A percentile compares a stretch with the other conserved stretches of the same genome.
Evolutionary conservation across 2,329 filamentous ascomycete species (phyloP).

Genomic region (Botrytis medusae): DNA sequence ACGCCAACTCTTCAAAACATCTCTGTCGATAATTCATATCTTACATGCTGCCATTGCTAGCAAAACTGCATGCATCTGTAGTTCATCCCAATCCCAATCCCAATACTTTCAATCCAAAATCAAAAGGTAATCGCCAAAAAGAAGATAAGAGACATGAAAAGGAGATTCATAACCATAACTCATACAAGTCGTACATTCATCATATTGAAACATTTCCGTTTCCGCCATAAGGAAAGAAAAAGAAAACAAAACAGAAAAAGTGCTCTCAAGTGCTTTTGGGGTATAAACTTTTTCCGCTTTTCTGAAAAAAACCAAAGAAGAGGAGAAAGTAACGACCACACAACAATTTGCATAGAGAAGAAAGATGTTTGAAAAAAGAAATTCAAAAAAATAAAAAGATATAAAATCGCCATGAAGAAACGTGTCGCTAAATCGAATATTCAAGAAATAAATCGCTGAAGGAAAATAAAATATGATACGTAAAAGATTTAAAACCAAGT

Average conservation of each 20-base stretch:
- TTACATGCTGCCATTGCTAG: conserved; percentile 23
- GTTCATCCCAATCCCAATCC: conserved; percentile 5
- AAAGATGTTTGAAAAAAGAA: conserved; percentile 23
- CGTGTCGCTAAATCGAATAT: conserved; percentile 30
- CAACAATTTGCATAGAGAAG: conserved; percentile 31
- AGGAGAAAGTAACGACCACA: conserved; percentile 31
- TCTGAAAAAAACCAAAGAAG: conserved; percentile 29
- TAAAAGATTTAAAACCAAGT: conserved; percentile 24
- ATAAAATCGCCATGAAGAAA: conserved; percentile 25
- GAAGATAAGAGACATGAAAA: conserved; percentile 24
- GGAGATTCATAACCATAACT: conserved; percentile 35
- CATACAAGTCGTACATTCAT: conserved; percentile 39
- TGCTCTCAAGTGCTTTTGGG: conserved; percentile 30
- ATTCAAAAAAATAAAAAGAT: conserved; percentile 27
- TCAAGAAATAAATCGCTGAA: conserved; percentile 27
- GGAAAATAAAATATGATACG: conserved; percentile 22
- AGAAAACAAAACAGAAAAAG: background rate
- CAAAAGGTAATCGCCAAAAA: conserved; percentile 1
- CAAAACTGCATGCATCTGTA: conserved; percentile 9
- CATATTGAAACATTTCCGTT: conserved; percentile 32
- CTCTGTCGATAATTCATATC: conserved; percentile 13
- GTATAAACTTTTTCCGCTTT: conserved; percentile 35
- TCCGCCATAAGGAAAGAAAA: conserved; percentile 22
- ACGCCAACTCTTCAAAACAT: conserved; percentile 12
- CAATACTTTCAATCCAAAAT: conserved; percentile 6